Evolutionary conservation across 805 yeast species (phyloP).

Genomic region (Candida awuae): DNA sequence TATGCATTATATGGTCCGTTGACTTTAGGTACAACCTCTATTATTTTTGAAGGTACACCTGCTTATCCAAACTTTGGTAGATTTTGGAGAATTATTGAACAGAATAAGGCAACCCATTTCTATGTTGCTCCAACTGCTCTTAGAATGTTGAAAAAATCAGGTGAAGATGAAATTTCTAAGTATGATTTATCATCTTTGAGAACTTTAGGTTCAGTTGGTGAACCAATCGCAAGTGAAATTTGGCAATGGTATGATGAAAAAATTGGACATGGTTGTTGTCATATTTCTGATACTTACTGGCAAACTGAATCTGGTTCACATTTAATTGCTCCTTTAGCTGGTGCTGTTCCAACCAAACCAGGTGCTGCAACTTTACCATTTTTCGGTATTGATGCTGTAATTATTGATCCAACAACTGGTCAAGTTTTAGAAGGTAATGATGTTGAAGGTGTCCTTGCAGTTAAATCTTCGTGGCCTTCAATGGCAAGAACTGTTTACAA

Average conservation of each 20-base stretch:
- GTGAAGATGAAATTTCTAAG: slow-evolving; percentile 71
- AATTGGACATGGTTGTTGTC: slow-evolving; percentile 84
- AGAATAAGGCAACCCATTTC: slow-evolving; percentile 87
- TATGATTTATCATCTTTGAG: slow-evolving; percentile 82
- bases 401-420: slow-evolving; percentile 91
- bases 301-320: slow-evolving; percentile 98
- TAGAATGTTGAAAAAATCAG: slow-evolving; percentile 76
- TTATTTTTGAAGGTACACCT: slow-evolving; percentile 95
- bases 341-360: slow-evolving; percentile 91
- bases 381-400: slow-evolving; percentile 86
- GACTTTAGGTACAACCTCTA: slow-evolving; percentile 78
- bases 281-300: slow-evolving; percentile 96
- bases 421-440: slow-evolving; percentile 76
- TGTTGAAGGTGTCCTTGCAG: slow-evolving; percentile 93
- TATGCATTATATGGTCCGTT: slow-evolving; percentile 94
- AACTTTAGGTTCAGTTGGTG: slow-evolving; percentile 95
- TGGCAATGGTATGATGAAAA: slow-evolving; percentile 98
- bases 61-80: slow-evolving; percentile 93
- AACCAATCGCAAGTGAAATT: slow-evolving; percentile 95
- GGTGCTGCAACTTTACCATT: slow-evolving; percentile 96
- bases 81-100: slow-evolving; percentile 93
- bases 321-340: slow-evolving; percentile 89
- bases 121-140: slow-evolving; percentile 98
- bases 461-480: slow-evolving; percentile 94
- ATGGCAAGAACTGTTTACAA: slow-evolving; percentile 94